Percentiles rank a stretch among this genome's conserved stretches.
Conservation (phyloP, 1,284 basidiomycete species). For the Earliella scabrosa region DNA sequence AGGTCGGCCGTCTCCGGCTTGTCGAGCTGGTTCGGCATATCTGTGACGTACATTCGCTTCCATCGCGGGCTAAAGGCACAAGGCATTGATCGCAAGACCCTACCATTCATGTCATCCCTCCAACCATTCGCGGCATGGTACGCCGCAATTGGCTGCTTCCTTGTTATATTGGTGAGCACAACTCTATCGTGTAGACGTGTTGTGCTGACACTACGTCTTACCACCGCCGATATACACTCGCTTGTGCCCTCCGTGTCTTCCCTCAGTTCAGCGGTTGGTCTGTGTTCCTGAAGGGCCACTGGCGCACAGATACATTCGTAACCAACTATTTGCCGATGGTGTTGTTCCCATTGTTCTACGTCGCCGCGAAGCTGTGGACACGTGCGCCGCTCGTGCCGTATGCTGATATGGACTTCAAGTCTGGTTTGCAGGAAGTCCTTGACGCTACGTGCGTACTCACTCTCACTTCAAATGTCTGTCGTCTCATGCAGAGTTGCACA, state of each 20-base stretch:
- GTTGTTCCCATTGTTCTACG: conserved; percentile 78
- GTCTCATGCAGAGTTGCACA: too few relatives aligned
- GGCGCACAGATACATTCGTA: conserved; percentile 66
- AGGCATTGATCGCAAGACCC: conserved; percentile 63
- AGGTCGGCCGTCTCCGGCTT: conserved; percentile 64
- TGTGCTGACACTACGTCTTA: too few relatives aligned
- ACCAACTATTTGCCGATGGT: conserved; percentile 81
- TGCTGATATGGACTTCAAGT: conserved; percentile 80
- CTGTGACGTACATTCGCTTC: conserved; percentile 81
- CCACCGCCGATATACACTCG: too few relatives aligned
- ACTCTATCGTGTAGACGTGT: too few relatives aligned
- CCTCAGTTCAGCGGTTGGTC: conserved; percentile 73
- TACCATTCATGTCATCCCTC: conserved; percentile 67
- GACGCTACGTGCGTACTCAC: conserved; percentile 59
- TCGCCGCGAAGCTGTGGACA: conserved; percentile 58
- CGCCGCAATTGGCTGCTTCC: conserved; percentile 52
- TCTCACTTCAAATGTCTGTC: too few relatives aligned
- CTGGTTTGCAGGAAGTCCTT: conserved; percentile 72
- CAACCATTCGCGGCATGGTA: conserved; percentile 80
- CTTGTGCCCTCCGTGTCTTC: too few relatives aligned
- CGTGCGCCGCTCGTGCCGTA: conserved; percentile 49
- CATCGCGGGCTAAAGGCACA: conserved; percentile 77
- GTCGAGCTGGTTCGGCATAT: conserved; percentile 87
- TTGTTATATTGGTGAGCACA: conserved; percentile 79
- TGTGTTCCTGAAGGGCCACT: conserved; percentile 74